Conservation (phyloP, 2,329 filamentous ascomycete genomes). For the Alternaria panax region DNA sequence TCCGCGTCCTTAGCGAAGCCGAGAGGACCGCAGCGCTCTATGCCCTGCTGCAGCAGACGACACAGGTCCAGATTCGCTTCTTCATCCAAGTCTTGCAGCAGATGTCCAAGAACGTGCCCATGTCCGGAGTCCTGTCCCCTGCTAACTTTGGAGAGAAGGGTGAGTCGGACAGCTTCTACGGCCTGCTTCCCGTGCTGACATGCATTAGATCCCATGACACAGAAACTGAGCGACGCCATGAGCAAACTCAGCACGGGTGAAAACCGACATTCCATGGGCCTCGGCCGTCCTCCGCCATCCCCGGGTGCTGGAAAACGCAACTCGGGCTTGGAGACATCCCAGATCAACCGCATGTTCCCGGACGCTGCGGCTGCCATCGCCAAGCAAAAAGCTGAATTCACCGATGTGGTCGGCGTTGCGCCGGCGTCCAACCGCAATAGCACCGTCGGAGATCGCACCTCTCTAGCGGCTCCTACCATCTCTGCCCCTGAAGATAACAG, state of each 20-base stretch:
- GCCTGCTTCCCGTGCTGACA: slow-evolving; percentile 25
- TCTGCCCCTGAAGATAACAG: slow-evolving; percentile 70
- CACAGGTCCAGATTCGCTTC: slow-evolving; percentile 97
- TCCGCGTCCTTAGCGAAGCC: slow-evolving; percentile 94
- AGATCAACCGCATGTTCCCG: slow-evolving; percentile 98
- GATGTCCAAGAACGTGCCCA: slow-evolving; percentile 97
- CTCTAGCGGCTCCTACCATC: slow-evolving; percentile 77
- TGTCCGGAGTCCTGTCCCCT: slow-evolving; percentile 93
- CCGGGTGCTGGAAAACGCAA: slow-evolving; percentile 78
- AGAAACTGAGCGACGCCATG: slow-evolving; percentile 94
- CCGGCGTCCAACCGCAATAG: slow-evolving; percentile 95
- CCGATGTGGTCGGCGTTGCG: slow-evolving; percentile 89
- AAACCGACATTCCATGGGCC: slow-evolving; percentile 81
- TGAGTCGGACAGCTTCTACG: slow-evolving; percentile 51
- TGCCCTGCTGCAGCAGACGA: slow-evolving; percentile 95
- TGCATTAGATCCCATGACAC: slow-evolving; percentile 88
- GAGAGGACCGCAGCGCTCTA: slow-evolving; percentile 96
- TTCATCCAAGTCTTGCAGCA: slow-evolving; percentile 99
- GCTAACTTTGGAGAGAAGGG: slow-evolving; percentile 94
- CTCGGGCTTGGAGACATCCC: slow-evolving; percentile 89
- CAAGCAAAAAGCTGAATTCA: slow-evolving; percentile 97
- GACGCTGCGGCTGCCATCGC: slow-evolving; percentile 98
- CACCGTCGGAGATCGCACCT: slow-evolving; percentile 76
- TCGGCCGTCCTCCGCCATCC: slow-evolving; percentile 75
- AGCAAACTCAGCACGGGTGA: slow-evolving; percentile 89